phyloP scores from a whole-genome alignment of 2,329 filamentous ascomycete species.

The Penicillium nordicum region DNA sequence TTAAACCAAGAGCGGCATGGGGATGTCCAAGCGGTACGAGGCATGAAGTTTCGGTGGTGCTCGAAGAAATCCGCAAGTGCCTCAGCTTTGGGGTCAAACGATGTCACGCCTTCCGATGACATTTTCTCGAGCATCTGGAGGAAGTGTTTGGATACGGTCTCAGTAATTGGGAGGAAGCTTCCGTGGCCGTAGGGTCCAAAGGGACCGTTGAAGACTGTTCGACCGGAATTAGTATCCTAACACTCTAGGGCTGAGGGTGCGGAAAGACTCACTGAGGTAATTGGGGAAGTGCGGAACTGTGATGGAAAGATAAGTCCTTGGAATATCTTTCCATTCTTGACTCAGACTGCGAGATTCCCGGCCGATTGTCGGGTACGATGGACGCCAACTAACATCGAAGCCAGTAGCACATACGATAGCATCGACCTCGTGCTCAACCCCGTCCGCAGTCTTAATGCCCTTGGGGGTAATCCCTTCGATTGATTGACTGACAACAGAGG shows the following conservation, averaged over 20 bases:
- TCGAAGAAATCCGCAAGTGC: constrained; percentile 12
- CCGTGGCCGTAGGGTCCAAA: constrained; percentile 27
- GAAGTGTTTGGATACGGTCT: constrained; percentile 22
- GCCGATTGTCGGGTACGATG: constrained; percentile 4
- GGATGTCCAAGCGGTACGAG: constrained; percentile 15
- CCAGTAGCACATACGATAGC: constrained; percentile 17
- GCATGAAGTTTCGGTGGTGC: constrained; percentile 11
- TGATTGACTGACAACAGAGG: constrained; percentile 39
- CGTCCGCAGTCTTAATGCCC: constrained; percentile 29
- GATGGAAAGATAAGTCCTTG: constrained; percentile 19
- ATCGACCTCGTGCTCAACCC: constrained; percentile 17
- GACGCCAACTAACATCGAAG: constrained; percentile 8
- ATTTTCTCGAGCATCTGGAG: constrained; percentile 26
- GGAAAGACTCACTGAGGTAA: constrained; percentile 18
- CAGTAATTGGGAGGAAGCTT: constrained; percentile 25
- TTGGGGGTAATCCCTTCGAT: constrained; percentile 38
- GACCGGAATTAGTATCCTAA: background rate
- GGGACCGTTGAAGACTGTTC: constrained; percentile 20
- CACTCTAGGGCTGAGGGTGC: background rate
- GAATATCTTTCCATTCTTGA: constrained; percentile 11
- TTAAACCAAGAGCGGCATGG: constrained; percentile 22
- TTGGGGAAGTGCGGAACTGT: constrained; percentile 24
- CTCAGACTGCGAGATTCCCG: background rate
- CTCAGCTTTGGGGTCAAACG: constrained; percentile 10
- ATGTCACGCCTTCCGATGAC: constrained; percentile 11